A percentile compares a stretch with the other conserved stretches of the same genome.
Conservation (phyloP, 1,139 yeast genomes). For the Blastobotrys elegans region DNA sequence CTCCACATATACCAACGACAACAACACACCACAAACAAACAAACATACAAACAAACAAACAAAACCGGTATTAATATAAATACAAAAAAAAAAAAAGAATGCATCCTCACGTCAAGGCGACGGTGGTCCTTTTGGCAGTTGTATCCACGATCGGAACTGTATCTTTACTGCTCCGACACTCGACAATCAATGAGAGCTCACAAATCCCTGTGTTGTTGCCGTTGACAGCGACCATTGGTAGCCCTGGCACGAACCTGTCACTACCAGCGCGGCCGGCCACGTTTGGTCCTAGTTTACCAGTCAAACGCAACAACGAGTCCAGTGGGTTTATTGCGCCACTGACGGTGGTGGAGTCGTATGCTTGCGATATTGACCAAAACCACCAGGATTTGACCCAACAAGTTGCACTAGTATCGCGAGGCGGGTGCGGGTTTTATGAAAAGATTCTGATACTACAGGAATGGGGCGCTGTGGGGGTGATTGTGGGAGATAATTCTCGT, state of each 20-base stretch:
- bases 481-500: slow-evolving; percentile 37
- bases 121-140: background rate
- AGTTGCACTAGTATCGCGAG: slow-evolving; percentile 37
- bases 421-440: slow-evolving; percentile 38
- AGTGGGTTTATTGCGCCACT: slow-evolving; percentile 25
- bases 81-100: background rate
- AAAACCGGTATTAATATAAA: background rate
- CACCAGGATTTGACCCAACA: slow-evolving; percentile 25
- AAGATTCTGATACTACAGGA: slow-evolving; percentile 37
- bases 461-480: slow-evolving; percentile 40
- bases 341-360: slow-evolving; percentile 22
- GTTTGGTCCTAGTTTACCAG: slow-evolving; percentile 32
- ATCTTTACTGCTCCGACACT: background rate
- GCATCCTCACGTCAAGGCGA: slow-evolving; percentile 6
- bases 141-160: background rate
- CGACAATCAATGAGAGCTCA: background rate
- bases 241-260: slow-evolving; percentile 27
- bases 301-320: slow-evolving; percentile 11
- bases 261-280: slow-evolving; percentile 35
- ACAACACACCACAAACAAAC: background rate
- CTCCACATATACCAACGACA: too few species aligned
- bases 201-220: slow-evolving; percentile 27
- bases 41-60: too few species aligned
- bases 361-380: slow-evolving; percentile 19
- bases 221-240: slow-evolving; percentile 25